Percentiles rank a stretch among this genome's conserved stretches.
Conservation (phyloP, 139 green algal species). For the Chlorella sorokiniana region DNA sequence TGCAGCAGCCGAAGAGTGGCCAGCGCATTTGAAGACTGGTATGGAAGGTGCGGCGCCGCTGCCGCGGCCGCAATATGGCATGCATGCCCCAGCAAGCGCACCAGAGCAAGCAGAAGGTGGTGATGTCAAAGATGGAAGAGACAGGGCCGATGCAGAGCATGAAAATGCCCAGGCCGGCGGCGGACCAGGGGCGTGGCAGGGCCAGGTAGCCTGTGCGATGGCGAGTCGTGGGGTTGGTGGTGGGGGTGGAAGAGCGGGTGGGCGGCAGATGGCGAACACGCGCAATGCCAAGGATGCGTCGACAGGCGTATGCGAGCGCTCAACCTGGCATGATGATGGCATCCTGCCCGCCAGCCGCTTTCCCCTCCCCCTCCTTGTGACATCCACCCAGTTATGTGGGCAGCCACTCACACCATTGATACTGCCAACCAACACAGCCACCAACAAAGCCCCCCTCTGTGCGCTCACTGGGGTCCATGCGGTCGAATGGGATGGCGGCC, state of each 20-base stretch:
- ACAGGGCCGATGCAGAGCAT: conserved; percentile 44
- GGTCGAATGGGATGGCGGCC: conserved; percentile 34
- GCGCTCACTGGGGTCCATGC: conserved; percentile 30
- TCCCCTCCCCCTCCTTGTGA: too few relatives aligned
- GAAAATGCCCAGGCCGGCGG: conserved; percentile 1
- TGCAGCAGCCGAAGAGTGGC: too few relatives aligned
- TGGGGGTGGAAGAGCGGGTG: too few relatives aligned
- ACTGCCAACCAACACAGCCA: background rate
- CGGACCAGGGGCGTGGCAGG: background rate
- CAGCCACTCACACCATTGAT: background rate
- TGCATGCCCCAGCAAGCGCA: background rate
- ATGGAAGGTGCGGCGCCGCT: too few relatives aligned
- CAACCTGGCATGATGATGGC: too few relatives aligned
- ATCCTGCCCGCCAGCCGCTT: too few relatives aligned
- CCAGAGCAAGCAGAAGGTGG: conserved; percentile 41
- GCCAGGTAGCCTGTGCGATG: conserved; percentile 21
- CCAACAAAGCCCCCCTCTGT: background rate
- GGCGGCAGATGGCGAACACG: too few relatives aligned
- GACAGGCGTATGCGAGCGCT: too few relatives aligned
- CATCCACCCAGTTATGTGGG: too few relatives aligned
- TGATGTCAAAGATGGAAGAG: conserved; percentile 46
- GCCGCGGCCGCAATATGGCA: background rate
- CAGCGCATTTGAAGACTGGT: too few relatives aligned
- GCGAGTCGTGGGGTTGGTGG: too few relatives aligned
- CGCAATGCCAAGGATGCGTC: too few relatives aligned